Percentiles rank a stretch among this genome's conserved stretches.
phyloP scores from a whole-genome alignment of 805 yeast genomes.

The Brettanomyces bruxellensis region DNA sequence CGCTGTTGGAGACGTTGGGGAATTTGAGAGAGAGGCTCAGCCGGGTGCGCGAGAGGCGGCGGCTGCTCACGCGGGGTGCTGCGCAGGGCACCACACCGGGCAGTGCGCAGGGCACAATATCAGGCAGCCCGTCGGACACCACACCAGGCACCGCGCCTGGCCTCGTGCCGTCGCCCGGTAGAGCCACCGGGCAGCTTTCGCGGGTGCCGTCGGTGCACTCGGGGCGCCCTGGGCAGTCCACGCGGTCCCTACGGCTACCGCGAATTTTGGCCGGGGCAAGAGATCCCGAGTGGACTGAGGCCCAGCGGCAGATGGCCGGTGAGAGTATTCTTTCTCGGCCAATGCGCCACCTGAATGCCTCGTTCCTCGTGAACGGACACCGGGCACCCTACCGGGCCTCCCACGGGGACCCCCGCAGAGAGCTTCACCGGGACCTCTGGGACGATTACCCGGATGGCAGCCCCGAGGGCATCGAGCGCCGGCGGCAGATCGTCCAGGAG shows the following conservation, averaged over 20 bases:
- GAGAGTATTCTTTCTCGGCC: background rate
- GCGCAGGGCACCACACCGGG: background rate
- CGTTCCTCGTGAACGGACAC: background rate
- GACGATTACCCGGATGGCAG: background rate
- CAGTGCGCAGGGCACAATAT: background rate
- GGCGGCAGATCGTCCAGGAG: slow-evolving; percentile 1
- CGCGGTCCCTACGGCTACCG: background rate
- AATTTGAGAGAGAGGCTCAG: background rate
- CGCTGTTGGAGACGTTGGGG: background rate
- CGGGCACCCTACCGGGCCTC: background rate
- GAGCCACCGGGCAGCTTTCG: background rate
- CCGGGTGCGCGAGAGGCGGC: background rate
- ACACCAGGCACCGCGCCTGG: background rate
- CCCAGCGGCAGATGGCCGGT: background rate
- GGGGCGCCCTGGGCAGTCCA: background rate
- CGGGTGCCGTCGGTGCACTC: slow-evolving; percentile 1
- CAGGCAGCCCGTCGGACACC: background rate
- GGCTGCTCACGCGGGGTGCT: background rate
- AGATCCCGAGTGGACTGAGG: too few species aligned
- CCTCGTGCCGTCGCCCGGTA: background rate
- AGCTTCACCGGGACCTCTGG: background rate
- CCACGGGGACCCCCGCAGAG: background rate
- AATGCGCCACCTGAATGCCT: background rate
- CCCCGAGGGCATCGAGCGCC: background rate
- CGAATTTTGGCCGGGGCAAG: background rate